A percentile compares a stretch with the other conserved stretches of the same genome.
These are phyloP conservation scores for Cercospora sp. DNA, from an alignment of 2,329 filamentous ascomycete genomes.

Conservation along the genomic window DNA sequence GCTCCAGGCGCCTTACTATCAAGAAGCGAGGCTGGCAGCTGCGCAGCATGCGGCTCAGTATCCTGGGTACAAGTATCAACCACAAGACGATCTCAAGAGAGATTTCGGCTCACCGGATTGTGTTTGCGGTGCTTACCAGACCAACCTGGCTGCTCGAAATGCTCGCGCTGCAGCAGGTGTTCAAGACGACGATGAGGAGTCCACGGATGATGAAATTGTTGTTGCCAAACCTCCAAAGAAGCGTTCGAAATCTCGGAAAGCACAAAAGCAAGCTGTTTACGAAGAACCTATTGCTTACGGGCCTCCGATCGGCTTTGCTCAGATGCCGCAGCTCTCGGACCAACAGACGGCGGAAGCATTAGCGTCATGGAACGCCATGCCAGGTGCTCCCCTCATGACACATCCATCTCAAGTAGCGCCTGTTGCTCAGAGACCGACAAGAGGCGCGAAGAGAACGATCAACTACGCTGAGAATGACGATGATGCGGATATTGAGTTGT, in stretches of 20 bases:
- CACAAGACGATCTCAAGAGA: neutral
- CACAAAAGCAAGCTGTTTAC: neutral
- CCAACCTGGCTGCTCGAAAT: neutral
- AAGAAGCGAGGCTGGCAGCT: neutral
- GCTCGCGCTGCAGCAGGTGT: neutral
- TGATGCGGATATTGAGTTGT: neutral
- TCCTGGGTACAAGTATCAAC: neutral
- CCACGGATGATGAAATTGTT: neutral
- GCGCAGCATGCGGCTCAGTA: neutral
- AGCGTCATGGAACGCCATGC: neutral
- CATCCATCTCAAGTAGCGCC: neutral
- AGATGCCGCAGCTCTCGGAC: neutral
- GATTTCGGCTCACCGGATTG: neutral
- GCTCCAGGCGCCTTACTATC: neutral
- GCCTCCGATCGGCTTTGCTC: neutral
- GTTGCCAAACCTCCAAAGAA: neutral
- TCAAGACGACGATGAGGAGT: neutral
- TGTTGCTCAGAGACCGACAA: neutral
- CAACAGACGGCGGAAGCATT: neutral
- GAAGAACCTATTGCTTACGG: neutral
- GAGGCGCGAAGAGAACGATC: neutral
- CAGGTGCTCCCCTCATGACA: neutral
- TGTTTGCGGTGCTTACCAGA: neutral
- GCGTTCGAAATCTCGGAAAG: neutral
- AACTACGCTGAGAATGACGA: neutral